Base-by-base conservation (phyloP, 257 asterid genomes). In the Capsicum rhomboideum region DNA sequence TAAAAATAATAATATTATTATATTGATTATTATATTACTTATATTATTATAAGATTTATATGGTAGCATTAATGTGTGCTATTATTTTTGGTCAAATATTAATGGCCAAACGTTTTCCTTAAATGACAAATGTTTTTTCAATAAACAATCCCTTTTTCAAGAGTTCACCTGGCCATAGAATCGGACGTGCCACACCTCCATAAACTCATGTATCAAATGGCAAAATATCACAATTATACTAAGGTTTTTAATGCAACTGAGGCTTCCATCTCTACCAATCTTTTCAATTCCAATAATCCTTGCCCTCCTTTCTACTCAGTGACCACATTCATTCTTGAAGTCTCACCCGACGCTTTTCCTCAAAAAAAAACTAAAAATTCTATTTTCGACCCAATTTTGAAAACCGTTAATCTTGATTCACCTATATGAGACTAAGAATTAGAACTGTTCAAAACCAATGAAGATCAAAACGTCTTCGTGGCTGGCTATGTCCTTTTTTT, bases 251-350 rank as follows among this genome's bases (percentile, higher is more conserved):
- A 87, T 34, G 92, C 95, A 72, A 93, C 95, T 31, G 20, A 85
- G 59, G 84, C 84, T 14, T 79, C 91, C 21, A 86, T 93, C 82
- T 78, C 94, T 83, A 85, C 92, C 82, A 93, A 94, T 78, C 91
- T 90, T 81, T 93, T 91, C 91, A 90, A 90, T 1, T 84, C 87
- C 20, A 78, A 88, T 82, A 71, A 90, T 10, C 87, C 92, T 17
- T 55, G 61, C 4, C 89, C 94, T 2, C n/a, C 95, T 91, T 91
- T 90, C 87, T 59, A 91, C 20, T 90, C 95, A 12, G 87, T 88
- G 86, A 91, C 94, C 29, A 81, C 87, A 54, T 84, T 93, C 87
- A 82, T 91, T 52, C 92, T 93, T 83, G 95, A 91, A 82, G 85
- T 87, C 52, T 93, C 95, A 83, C 53, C 87, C 56, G 11, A 84